Conservation (phyloP, 257 asterid species). For the Ballota nigra region DNA sequence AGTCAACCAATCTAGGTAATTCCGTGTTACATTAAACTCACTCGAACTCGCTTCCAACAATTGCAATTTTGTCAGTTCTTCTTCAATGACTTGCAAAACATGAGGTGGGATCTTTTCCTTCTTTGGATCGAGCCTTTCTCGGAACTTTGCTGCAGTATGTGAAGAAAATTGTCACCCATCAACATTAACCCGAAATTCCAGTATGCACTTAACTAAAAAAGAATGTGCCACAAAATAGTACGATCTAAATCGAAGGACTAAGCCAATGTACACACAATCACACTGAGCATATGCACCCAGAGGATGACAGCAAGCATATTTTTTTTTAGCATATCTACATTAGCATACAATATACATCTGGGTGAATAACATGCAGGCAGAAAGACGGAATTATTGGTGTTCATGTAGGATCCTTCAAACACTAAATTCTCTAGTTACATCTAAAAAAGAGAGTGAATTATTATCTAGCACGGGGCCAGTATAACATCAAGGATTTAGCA, state of each 20-base stretch:
- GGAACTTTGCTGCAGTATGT: slow-evolving; percentile 68
- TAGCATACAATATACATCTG: not conserved
- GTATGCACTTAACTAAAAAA: not conserved
- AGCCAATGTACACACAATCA: not conserved
- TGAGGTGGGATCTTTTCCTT: slow-evolving; percentile 91
- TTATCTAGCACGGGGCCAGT: not conserved
- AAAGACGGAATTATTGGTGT: not conserved
- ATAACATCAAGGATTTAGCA: not conserved
- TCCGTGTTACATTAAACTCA: slow-evolving; percentile 96
- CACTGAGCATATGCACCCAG: not conserved
- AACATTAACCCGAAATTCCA: not conserved
- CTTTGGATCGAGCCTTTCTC: slow-evolving; percentile 92
- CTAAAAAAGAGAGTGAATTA: not conserved
- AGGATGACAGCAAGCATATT: not conserved
- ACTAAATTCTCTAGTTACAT: not conserved
- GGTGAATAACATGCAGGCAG: not conserved
- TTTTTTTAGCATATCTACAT: not conserved
- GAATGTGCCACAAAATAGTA: not conserved
- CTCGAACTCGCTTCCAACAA: slow-evolving; percentile 98
- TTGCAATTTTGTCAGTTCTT: slow-evolving; percentile 86
- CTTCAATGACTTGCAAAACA: slow-evolving; percentile 97
- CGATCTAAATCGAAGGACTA: slow-evolving; percentile 1
- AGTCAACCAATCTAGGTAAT: slow-evolving; percentile 99
- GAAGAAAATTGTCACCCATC: slow-evolving; percentile 6
- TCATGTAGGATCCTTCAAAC: not conserved